Base-by-base conservation (phyloP, 164 flowering plant genomes). In the Vitis rotundifolia region DNA sequence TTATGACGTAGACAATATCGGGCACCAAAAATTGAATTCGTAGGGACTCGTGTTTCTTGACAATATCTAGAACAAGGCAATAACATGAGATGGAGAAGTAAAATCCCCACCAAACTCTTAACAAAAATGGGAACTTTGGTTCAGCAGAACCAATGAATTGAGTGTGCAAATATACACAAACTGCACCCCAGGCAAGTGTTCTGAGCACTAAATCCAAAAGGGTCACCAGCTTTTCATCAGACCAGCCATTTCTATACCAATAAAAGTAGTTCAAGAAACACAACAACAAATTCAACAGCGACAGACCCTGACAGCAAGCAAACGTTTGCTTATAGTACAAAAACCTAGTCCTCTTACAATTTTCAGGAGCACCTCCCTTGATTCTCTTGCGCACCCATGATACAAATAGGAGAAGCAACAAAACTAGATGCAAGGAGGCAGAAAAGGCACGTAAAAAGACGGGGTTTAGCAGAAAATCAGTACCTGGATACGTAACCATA, bases 221-320 rank as follows among this genome's bases (percentile, higher is more conserved):
- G 58, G 78, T 72, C 14, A 78, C 78, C 18, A 83, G 49, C 28
- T 70, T 70, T 59, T 78, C 91, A 64, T 83, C 85, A 19, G 85
- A 79, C 91, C 92, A 85, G 22, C 77, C 89, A 83, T 73, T 83
- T 71, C 69, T 74, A 72, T 83, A 81, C 92, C 92, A 86, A 54
- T 70, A 79, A 57, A 89, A 88, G 66, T 78, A 82, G 59, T 68
- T 78, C 22, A 82, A 72, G 12, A 77, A 60, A 65, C 81, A 79
- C 6, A 89, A 31, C 1, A 72, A 56, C 7, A 91, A 68, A 82
- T 77, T 81, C 69, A 83, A 76, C 49, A 82, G 49, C 13, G 88
- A 84, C 22, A 92, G 65, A 37, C 77, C 77, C 26, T 83, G 61
- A 72, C 80, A 85, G 70, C 79, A 71, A 54, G 79, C 57, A 37